phyloP scores from a whole-genome alignment of 768 basidiomycete species.

The Clathrus columnatus region DNA sequence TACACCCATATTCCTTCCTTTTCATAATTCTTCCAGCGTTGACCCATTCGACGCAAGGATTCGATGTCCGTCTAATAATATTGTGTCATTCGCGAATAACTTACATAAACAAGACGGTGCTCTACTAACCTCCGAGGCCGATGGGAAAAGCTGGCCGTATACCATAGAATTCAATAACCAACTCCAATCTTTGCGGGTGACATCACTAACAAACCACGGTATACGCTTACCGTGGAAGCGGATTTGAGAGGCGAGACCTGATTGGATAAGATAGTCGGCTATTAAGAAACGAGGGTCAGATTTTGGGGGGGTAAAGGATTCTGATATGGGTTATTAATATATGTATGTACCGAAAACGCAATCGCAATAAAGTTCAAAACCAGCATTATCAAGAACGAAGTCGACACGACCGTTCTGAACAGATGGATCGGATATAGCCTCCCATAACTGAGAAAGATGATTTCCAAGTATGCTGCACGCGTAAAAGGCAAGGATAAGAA shows the following conservation, averaged over 20 bases:
- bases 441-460: conserved; percentile 64
- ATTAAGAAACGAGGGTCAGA: conserved; percentile 4
- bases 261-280: conserved; percentile 93
- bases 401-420: conserved; percentile 63
- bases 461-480: conserved; percentile 67
- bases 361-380: conserved; percentile 83
- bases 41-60: conserved; percentile 50
- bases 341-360: conserved; percentile 63
- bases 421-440: conserved; percentile 58
- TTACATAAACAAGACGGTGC: neutral
- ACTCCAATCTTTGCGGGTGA: conserved; percentile 89
- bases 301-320: neutral
- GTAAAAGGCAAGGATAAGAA: no score
- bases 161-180: conserved; percentile 85
- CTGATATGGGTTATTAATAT: neutral
- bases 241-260: conserved; percentile 74
- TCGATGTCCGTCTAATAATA: neutral
- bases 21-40: conserved; percentile 94
- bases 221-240: conserved; percentile 95
- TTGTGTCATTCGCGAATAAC: neutral
- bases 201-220: conserved; percentile 91
- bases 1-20: conserved; percentile 90
- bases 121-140: conserved; percentile 1
- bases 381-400: conserved; percentile 83
- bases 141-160: conserved; percentile 42